phyloP scores from a whole-genome alignment of 495 filamentous ascomycete species.

The Chaetomium fimeti region DNA sequence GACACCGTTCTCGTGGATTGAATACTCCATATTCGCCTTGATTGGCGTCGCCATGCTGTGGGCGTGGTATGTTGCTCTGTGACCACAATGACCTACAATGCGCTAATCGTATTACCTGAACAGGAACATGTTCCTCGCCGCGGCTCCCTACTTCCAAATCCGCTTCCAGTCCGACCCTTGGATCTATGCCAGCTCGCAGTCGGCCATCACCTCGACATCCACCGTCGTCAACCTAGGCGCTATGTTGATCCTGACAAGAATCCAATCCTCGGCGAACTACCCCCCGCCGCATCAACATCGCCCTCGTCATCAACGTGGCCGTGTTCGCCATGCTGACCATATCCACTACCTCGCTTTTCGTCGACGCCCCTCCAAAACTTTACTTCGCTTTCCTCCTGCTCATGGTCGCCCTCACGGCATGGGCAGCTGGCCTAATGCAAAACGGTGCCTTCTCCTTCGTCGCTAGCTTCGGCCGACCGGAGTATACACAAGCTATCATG shows the following conservation, averaged over 20 bases:
- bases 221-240: slow-evolving; percentile 75
- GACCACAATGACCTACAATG: not conserved
- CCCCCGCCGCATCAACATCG: slow-evolving; percentile 71
- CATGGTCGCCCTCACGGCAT: slow-evolving; percentile 75
- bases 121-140: slow-evolving; percentile 81
- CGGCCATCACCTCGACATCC: slow-evolving; percentile 81
- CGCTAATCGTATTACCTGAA: not conserved
- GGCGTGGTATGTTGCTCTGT: slow-evolving; percentile 70
- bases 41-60: slow-evolving; percentile 92
- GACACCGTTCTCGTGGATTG: slow-evolving; percentile 66
- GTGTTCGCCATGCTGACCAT: slow-evolving; percentile 74
- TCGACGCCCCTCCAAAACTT: slow-evolving; percentile 53
- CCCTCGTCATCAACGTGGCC: slow-evolving; percentile 68
- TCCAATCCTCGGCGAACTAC: slow-evolving; percentile 79
- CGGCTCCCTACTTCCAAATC: slow-evolving; percentile 84
- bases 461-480: slow-evolving; percentile 72
- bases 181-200: slow-evolving; percentile 78
- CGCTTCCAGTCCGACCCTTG: slow-evolving; percentile 71
- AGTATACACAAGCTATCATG: slow-evolving; percentile 97
- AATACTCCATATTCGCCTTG: slow-evolving; percentile 83
- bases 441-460: slow-evolving; percentile 95
- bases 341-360: slow-evolving; percentile 73
- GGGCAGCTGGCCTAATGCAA: slow-evolving; percentile 81
- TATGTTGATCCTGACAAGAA: slow-evolving; percentile 69
- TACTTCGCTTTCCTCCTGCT: slow-evolving; percentile 82